phyloP scores from a whole-genome alignment of 345 rosid genomes.

The Sisymbrium altissimum region DNA sequence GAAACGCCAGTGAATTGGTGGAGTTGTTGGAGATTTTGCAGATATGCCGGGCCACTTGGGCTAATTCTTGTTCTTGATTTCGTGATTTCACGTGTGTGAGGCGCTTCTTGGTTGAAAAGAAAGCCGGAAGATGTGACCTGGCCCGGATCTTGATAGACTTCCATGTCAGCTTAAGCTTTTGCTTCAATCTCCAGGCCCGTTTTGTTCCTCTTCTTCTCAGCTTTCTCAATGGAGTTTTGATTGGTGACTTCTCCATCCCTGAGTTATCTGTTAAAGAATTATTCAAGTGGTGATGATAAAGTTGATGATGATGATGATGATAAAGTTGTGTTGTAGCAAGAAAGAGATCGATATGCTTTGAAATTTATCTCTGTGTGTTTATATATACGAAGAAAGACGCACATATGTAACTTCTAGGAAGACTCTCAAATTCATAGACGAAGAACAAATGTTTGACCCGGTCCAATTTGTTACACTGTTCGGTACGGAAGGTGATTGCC shows the following conservation, averaged over 20 bases:
- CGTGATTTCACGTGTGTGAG: conserved; percentile 25
- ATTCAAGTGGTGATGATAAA: neutral
- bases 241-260: conserved; percentile 19
- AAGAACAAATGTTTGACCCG: conserved; percentile 29
- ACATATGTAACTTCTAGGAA: conserved; percentile 23
- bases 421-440: conserved; percentile 1
- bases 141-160: conserved; percentile 35
- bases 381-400: conserved; percentile 4
- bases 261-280: neutral
- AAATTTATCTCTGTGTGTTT: neutral
- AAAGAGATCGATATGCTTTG: conserved; percentile 8
- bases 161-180: conserved; percentile 39
- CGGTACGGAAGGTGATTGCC: neutral
- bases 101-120: conserved; percentile 28
- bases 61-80: conserved; percentile 18
- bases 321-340: neutral
- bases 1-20: conserved; percentile 37
- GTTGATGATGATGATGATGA: neutral
- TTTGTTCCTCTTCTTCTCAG: conserved; percentile 31
- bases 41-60: conserved; percentile 12
- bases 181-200: conserved; percentile 42
- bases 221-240: conserved; percentile 30
- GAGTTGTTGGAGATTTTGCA: conserved; percentile 31
- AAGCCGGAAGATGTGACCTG: conserved; percentile 29
- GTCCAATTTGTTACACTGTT: neutral